Conservation (phyloP, 2,329 filamentous ascomycete species). For the Plenodomus lindquistii region DNA sequence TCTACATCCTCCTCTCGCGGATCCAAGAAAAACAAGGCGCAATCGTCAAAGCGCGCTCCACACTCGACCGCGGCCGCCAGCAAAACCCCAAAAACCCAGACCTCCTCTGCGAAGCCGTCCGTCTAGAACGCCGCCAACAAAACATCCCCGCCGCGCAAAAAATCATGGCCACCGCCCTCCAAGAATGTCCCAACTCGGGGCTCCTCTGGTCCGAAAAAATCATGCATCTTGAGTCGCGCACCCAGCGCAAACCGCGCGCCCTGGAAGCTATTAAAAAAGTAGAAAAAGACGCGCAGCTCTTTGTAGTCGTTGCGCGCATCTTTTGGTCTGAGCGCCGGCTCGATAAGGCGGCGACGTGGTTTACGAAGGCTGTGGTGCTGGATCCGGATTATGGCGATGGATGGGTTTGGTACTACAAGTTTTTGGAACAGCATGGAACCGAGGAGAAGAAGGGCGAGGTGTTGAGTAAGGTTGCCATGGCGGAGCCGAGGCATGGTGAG, state of each 20-base stretch:
- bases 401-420: slow-evolving; percentile 99
- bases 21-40: slow-evolving; percentile 85
- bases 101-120: slow-evolving; percentile 91
- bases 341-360: slow-evolving; percentile 95
- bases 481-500: slow-evolving; percentile 91
- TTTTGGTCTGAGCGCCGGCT: slow-evolving; percentile 94
- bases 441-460: slow-evolving; percentile 90
- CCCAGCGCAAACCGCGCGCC: slow-evolving; percentile 87
- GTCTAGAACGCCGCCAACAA: slow-evolving; percentile 84
- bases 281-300: slow-evolving; percentile 85
- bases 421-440: slow-evolving; percentile 87
- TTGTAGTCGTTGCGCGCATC: slow-evolving; percentile 89
- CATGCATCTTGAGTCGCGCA: slow-evolving; percentile 88
- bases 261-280: slow-evolving; percentile 97
- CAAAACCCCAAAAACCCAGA: slow-evolving; percentile 82
- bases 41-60: slow-evolving; percentile 87
- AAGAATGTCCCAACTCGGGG: slow-evolving; percentile 86
- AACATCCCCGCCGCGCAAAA: slow-evolving; percentile 84
- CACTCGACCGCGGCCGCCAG: slow-evolving; percentile 87
- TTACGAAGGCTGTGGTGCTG: slow-evolving; percentile 89
- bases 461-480: slow-evolving; percentile 75
- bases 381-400: slow-evolving; percentile 88
- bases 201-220: slow-evolving; percentile 93
- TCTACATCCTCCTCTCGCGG: slow-evolving; percentile 88
- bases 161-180: slow-evolving; percentile 89